phyloP scores from a whole-genome alignment of 2,329 filamentous ascomycete genomes.

The Leptographium wingfieldii region DNA sequence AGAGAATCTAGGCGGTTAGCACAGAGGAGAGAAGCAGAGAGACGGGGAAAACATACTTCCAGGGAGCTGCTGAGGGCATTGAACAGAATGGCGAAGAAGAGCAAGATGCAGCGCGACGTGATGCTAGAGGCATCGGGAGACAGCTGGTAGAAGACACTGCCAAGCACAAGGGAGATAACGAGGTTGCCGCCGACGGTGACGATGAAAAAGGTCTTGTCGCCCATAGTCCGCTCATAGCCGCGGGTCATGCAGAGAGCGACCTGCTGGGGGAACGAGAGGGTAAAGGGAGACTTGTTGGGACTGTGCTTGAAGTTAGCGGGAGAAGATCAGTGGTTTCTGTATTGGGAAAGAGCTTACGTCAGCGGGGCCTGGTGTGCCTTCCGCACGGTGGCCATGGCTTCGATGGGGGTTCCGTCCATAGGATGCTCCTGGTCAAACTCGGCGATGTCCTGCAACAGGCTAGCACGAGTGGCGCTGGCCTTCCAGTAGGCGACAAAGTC shows the following conservation, averaged over 20 bases:
- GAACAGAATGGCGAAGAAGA: constrained; percentile 81
- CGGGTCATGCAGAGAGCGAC: constrained; percentile 66
- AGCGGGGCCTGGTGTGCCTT: constrained; percentile 46
- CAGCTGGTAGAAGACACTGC: constrained; percentile 8
- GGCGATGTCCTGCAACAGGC: constrained; percentile 39
- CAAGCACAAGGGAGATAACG: constrained; percentile 24
- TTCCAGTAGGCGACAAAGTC: constrained; percentile 49
- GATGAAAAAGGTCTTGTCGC: constrained; percentile 62
- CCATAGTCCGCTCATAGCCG: constrained; percentile 62
- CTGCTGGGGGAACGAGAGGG: constrained; percentile 64
- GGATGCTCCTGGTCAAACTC: constrained; percentile 39
- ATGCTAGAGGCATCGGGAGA: constrained; percentile 26
- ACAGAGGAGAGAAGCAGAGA: no score
- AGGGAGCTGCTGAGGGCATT: constrained; percentile 72
- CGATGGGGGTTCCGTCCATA: constrained; percentile 39
- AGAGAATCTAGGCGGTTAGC: constrained; percentile 42
- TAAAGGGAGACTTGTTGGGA: constrained; percentile 67
- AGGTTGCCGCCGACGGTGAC: constrained; percentile 59
- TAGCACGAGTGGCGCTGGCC: constrained; percentile 35
- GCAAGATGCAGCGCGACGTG: constrained; percentile 53
- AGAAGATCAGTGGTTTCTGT: constrained; percentile 37
- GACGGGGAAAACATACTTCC: constrained; percentile 29
- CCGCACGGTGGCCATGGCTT: constrained; percentile 39
- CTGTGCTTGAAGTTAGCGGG: constrained; percentile 63
- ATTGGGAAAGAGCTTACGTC: constrained; percentile 36